Base-by-base conservation (phyloP, 768 basidiomycete genomes). In the Rhizopogon vulgaris region DNA sequence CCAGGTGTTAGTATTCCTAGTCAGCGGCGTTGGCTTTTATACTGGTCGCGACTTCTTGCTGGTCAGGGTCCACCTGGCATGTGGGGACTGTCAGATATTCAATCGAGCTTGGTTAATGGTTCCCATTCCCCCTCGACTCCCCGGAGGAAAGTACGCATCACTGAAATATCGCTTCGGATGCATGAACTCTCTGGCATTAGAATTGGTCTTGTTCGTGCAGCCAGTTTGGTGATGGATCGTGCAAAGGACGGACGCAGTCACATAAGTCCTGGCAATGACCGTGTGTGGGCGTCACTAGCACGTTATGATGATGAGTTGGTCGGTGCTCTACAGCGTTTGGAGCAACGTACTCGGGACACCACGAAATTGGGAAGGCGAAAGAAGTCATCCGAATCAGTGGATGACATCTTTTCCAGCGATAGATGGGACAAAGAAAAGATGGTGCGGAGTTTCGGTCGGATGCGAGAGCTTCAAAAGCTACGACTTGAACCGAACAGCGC, bases 1-100 rank as follows among this genome's bases (percentile, higher is more conserved):
- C 61, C 82, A 78, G 85, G 85, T 10, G 84, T 90, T 39, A 87
- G 83, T 55, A 92, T 92, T 57, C 85, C 90, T 0, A 87, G 84
- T 52, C 90, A 92, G 64, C 77, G 82, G 2, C 81, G 90, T 17
- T 91, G 83, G 75, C 69, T 94, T 4, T 76, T 80, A 57, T 93
- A 92, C 61, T 93, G 86, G 86, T 79, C 83, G 0, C 72, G 82
- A 10, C 61, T 84, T n/a, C 72, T 87, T 14, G 71, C 78, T 3
- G 71, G 77, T 42, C 76, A 78, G 38, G 80, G 74, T 0, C 85
- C 84, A 4, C 53, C 66, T 2, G 72, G 75, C 24, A 64, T 84
- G 47, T 82, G 78, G 78, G 60, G 67, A 10, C 52, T 46, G 18
- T 24, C n/a, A 28, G 32, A 30, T 9, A 53, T 49, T 49, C 65